Evolutionary conservation across 2,329 filamentous ascomycete species (phyloP).

Genomic region (Exophiala sp.): DNA sequence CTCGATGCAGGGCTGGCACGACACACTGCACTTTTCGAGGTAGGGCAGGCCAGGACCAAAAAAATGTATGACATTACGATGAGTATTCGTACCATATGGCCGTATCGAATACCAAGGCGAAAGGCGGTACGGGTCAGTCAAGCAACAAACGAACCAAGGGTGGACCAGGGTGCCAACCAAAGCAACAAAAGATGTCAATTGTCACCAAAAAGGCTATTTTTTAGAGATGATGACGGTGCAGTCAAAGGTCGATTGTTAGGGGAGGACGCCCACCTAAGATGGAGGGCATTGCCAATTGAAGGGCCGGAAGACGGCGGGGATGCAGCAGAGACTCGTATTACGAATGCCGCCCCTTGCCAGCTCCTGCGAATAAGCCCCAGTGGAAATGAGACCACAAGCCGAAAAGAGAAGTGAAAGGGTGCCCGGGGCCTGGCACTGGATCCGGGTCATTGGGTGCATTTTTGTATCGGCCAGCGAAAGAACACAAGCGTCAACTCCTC

Average conservation of each 20-base stretch:
- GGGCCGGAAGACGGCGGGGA: not conserved
- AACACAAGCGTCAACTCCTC: not conserved
- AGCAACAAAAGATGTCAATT: not conserved
- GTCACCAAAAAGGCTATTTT: not conserved
- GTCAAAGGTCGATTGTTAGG: not conserved
- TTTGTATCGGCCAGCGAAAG: not conserved
- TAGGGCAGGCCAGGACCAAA: not conserved
- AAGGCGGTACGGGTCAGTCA: not conserved
- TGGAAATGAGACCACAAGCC: slow-evolving; percentile 8
- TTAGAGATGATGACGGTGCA: not conserved
- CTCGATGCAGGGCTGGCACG: slow-evolving; percentile 2
- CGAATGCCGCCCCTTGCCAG: not conserved
- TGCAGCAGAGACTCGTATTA: not conserved
- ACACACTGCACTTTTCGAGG: slow-evolving; percentile 8
- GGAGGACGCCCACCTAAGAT: not conserved
- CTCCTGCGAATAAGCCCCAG: slow-evolving; percentile 1
- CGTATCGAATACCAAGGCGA: too few relatives aligned
- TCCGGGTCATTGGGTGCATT: slow-evolving; percentile 5
- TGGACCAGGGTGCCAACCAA: not conserved
- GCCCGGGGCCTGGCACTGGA: slow-evolving; percentile 3
- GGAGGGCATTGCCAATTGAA: not conserved
- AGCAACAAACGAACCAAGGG: not conserved
- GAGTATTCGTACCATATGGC: not conserved
- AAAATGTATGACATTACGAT: slow-evolving; percentile 1
- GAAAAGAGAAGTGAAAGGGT: slow-evolving; percentile 5